Evolutionary conservation across 805 yeast genomes (phyloP), one percentile per base, ranked within the genome.

Genomic region (Metschnikowia kofuensis): DNA sequence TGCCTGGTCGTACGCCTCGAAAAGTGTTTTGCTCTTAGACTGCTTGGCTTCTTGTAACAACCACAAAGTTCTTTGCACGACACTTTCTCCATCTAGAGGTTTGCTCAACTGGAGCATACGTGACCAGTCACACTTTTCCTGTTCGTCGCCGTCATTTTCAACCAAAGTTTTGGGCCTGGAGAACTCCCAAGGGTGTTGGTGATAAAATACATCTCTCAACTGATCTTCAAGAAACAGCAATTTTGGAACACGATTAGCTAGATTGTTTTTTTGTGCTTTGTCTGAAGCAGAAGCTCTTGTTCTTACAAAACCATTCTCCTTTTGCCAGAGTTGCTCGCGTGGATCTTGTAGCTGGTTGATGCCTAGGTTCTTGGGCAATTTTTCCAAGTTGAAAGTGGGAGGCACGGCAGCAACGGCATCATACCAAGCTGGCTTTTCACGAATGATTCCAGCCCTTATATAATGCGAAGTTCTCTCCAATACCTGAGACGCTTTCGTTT

Each of bases 151-250:
- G 35, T 77, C 75, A 59, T 83, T 87, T 66, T 94, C 99, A 40
- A 90, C 77, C 56, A 94, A 69, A 29, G 82, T 76, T 64, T 87
- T 88, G 12, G 98, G 97, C 57, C 96, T 80, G 1, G 98, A 89
- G 46, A 91, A 74, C 69, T 94, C 99, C 99, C 99, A 94, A 7
- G 99, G 99, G 68, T 94, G 99, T 64, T 91, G 97, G 50, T 83
- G 82, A 67, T 85, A 92, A 62, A 94, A 94, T 26, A 87, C 74
- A 41, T 79, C 76, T 71, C 99, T 82, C 57, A 94, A 69, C 58
- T 85, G 82, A 68, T 94, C 99, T 67, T 92, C 94, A 46, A 82
- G 65, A 56, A 78, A 85, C 48, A 65, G 66, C 60, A 87, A 69
- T 53, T 77, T 75, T 38, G 80, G 79, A 10, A 85, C 76, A 54